Conservation (phyloP, 1,139 yeast species). For the Kodamaea alishanica region DNA sequence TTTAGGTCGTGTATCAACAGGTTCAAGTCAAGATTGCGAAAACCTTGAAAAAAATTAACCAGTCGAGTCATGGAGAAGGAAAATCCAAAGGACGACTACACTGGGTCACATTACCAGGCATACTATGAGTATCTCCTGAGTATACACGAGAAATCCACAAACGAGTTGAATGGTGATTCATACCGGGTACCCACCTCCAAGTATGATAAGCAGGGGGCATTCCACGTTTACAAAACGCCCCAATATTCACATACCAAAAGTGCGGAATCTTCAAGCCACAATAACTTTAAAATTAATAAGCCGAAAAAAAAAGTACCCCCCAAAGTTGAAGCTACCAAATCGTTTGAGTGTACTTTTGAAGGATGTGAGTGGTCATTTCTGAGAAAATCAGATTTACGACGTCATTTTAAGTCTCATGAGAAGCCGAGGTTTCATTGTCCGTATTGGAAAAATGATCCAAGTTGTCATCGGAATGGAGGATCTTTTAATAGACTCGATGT, state of each 20-base stretch:
- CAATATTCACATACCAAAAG: constrained; percentile 6
- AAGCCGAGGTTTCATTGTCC: constrained; percentile 70
- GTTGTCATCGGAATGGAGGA: constrained; percentile 72
- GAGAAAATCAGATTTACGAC: constrained; percentile 60
- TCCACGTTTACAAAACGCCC: neutral
- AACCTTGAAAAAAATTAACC: no score
- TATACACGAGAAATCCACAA: no score
- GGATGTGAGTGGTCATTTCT: constrained; percentile 68
- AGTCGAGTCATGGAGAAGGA: no score
- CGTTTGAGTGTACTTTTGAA: constrained; percentile 49
- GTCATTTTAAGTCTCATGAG: constrained; percentile 63
- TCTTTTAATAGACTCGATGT: constrained; percentile 69
- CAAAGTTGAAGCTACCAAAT: constrained; percentile 25
- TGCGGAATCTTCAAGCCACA: constrained; percentile 2
- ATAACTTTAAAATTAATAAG: constrained; percentile 6
- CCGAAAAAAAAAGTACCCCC: constrained; percentile 3
- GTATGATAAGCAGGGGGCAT: neutral
- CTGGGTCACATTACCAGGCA: no score
- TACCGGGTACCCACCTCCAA: no score
- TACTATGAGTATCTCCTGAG: no score
- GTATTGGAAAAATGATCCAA: constrained; percentile 60
- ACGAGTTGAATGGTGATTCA: no score
- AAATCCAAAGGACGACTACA: no score
- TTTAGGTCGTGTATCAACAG: no score
- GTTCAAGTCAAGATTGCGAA: no score